Evolutionary conservation across 768 basidiomycete genomes (phyloP), one percentile per base, ranked within the genome.

Genomic region (Tylopilus sp.): DNA sequence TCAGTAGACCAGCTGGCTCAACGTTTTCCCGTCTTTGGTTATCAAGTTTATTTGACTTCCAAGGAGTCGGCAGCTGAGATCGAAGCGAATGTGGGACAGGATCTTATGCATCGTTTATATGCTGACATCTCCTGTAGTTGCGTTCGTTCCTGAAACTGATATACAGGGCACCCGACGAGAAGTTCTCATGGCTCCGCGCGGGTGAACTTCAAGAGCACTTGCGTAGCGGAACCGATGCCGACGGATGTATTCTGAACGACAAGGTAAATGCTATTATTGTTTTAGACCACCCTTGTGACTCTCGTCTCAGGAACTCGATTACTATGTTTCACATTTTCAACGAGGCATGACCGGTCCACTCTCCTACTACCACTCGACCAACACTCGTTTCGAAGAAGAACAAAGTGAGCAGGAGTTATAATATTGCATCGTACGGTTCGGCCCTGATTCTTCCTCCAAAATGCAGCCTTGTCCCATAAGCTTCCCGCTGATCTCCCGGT

Each of bases 321-420:
- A 79, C 54, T 84, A 87, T 59, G 22, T 74, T 16, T 63, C 74
- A 6, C 69, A 78, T 51, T 75, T 81, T 19, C 57, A 68, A 24
- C 72, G 78, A 17, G 72, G 72, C 22, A 82, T 92, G 81, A 73
- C 75, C 19, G 87, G 86, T 3, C 86, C 89, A 4, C 67, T 89
- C n/a, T 87, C 86, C 52, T 92, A 88, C 64, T 91, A 90, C 57
- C 80, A 87, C 29, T 89, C 86, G 2, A 66, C 72, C 13, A 75
- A 76, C 54, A 53, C 74, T 53, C 79, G 86, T n/a, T 80, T 78
- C 63, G 80, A 88, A 17, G 89, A 92, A 67, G 86, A 90, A 60
- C 60, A 58, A 60, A 71, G 77, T 71, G 19, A n/a, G 51, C 43
- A 17, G 5, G 21, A 29, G 29, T 17, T 28, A 45, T 34, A n/a